These are phyloP conservation scores for Peronospora destructor DNA, from an alignment of 352 stramenopile species.

Conservation along the genomic window DNA sequence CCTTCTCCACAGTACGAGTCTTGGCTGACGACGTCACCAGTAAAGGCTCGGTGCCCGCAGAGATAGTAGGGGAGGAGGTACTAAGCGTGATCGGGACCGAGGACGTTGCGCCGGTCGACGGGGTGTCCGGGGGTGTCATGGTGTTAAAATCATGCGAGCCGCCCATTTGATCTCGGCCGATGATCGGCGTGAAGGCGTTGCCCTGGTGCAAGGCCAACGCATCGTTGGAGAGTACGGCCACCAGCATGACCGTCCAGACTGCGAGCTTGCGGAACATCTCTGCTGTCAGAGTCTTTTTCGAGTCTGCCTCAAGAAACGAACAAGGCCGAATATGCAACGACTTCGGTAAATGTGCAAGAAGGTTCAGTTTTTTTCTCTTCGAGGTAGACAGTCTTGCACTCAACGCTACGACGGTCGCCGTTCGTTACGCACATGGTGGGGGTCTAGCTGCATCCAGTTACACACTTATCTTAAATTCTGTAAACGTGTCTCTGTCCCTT, in stretches of 20 bases:
- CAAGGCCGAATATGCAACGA: conserved; percentile 2
- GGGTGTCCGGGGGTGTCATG: conserved; percentile 8
- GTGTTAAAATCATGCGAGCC: conserved; percentile 22
- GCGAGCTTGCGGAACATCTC: conserved; percentile 38
- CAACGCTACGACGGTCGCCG: no score
- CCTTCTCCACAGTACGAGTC: conserved; percentile 10
- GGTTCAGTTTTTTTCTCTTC: conserved; percentile 5
- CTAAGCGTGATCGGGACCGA: no score
- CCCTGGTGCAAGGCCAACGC: conserved; percentile 20
- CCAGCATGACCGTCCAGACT: conserved; percentile 35
- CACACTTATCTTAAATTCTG: no score
- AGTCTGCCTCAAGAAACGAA: conserved; percentile 16
- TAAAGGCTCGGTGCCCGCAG: conserved; percentile 5
- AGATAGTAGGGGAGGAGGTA: no score
- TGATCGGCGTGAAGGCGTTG: conserved; percentile 10
- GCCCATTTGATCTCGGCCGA: conserved; percentile 8
- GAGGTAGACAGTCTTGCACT: no score
- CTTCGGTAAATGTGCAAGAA: conserved; percentile 23
- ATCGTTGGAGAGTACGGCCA: conserved; percentile 38
- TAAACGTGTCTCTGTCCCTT: no score
- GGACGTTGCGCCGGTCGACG: no score
- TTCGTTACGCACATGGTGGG: no score
- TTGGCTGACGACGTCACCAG: neutral
- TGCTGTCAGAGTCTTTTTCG: conserved; percentile 32
- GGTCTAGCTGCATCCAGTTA: no score